A percentile compares a stretch with the other conserved stretches of the same genome.
These are phyloP conservation scores for Beauveria bassiana DNA, from an alignment of 2,329 filamentous ascomycete species.

Conservation along the genomic window DNA sequence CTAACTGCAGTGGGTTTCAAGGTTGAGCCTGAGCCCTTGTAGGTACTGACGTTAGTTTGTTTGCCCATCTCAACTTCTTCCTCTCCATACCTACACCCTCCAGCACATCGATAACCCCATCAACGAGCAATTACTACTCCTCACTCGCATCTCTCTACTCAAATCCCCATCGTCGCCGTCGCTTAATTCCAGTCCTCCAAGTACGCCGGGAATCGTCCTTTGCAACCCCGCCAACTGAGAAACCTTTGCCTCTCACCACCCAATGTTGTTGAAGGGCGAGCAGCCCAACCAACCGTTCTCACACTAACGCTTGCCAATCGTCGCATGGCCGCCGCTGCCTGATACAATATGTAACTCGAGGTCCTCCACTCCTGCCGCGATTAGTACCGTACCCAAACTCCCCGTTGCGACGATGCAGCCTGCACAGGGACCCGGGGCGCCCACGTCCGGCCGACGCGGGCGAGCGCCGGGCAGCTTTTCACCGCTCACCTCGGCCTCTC, in stretches of 20 bases:
- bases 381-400: conserved; percentile 15
- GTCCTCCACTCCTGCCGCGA: neutral
- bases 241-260: neutral
- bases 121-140: neutral
- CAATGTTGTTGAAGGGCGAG: neutral
- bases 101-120: neutral
- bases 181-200: neutral
- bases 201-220: neutral
- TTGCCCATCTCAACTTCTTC: neutral
- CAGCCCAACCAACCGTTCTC: neutral
- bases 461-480: conserved; percentile 50
- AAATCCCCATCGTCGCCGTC: neutral
- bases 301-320: neutral
- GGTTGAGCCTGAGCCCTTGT: conserved; percentile 2
- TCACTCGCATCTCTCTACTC: neutral
- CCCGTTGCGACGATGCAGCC: conserved; percentile 38
- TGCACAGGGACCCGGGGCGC: conserved; percentile 23
- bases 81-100: neutral
- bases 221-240: neutral
- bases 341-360: conserved; percentile 2
- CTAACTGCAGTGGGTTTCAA: neutral
- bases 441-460: conserved; percentile 28
- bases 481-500: conserved; percentile 31
- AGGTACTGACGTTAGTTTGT: conserved; percentile 2
- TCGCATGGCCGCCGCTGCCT: neutral